phyloP scores from a whole-genome alignment of 2,329 filamentous ascomycete genomes.

The Fusarium nisikadoi region DNA sequence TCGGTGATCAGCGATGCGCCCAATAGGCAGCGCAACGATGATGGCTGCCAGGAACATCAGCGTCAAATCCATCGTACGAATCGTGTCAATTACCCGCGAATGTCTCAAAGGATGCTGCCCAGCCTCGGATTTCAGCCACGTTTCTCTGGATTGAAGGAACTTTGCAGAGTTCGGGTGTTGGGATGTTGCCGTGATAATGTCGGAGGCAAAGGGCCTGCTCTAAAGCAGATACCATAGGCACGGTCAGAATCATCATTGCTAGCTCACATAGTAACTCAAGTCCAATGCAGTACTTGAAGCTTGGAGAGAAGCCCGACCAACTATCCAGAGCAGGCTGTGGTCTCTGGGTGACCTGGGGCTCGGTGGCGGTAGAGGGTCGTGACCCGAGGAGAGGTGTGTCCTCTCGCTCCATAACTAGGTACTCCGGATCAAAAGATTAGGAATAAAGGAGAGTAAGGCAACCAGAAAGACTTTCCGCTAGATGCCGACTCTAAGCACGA shows the following conservation, averaged over 20 bases:
- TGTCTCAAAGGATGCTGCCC: background rate
- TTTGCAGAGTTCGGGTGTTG: background rate
- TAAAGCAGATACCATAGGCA: background rate
- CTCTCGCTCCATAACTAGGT: background rate
- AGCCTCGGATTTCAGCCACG: background rate
- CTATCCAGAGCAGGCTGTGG: background rate
- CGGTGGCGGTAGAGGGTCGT: background rate
- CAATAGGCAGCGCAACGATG: background rate
- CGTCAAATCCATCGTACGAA: no score
- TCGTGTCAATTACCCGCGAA: no score
- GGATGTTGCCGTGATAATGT: no score
- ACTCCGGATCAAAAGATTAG: no score
- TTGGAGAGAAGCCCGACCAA: background rate
- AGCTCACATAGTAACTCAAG: background rate
- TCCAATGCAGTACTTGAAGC: background rate
- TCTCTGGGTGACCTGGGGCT: background rate
- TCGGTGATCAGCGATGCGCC: background rate
- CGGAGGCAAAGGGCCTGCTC: background rate
- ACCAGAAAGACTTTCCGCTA: no score
- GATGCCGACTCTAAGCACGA: rapidly evolving
- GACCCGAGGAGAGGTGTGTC: background rate
- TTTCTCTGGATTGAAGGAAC: no score
- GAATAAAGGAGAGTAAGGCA: background rate
- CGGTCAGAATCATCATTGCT: background rate
- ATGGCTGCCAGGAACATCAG: background rate